Evolutionary conservation across 176 grass and related monocot species (phyloP).

Genomic region (Ananas comosus): DNA sequence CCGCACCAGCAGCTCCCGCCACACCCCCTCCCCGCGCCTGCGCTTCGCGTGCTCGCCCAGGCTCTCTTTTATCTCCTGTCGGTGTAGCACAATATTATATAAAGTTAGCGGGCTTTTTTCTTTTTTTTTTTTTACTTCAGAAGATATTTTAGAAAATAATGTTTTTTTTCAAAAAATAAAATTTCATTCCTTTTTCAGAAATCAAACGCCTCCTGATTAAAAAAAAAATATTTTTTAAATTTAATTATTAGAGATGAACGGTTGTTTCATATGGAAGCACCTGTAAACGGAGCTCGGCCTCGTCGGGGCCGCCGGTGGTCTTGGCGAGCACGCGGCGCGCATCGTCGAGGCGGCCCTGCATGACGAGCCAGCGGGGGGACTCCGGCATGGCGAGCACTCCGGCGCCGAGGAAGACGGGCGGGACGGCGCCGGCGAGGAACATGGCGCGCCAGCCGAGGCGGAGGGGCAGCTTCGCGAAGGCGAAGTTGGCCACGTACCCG

Average conservation of each 20-base stretch:
- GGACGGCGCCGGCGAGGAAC: slow-evolving; percentile 56
- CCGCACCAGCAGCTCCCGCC: slow-evolving; percentile 51
- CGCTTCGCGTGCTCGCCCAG: slow-evolving; percentile 9
- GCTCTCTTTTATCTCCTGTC: background rate
- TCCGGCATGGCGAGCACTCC: slow-evolving; percentile 80
- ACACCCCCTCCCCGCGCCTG: slow-evolving; percentile 39
- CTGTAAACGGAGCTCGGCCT: slow-evolving; percentile 42
- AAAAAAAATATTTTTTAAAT: too few relatives aligned
- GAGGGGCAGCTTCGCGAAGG: too few relatives aligned
- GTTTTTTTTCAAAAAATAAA: too few relatives aligned
- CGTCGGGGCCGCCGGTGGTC: slow-evolving; percentile 38
- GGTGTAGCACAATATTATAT: background rate
- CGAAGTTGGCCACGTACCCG: too few relatives aligned
- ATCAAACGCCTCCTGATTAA: too few relatives aligned
- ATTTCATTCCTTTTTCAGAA: too few relatives aligned
- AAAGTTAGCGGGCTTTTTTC: too few relatives aligned
- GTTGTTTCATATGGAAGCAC: slow-evolving; percentile 2
- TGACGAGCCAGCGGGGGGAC: slow-evolving; percentile 84
- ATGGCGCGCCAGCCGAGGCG: too few relatives aligned
- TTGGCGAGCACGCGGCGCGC: slow-evolving; percentile 43
- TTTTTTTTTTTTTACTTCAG: too few relatives aligned
- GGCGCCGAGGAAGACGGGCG: slow-evolving; percentile 40
- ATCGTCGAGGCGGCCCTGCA: slow-evolving; percentile 57
- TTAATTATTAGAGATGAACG: too few relatives aligned
- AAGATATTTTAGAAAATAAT: too few relatives aligned